These are phyloP conservation scores for Epichloe sylvatica DNA, from an alignment of 2,329 filamentous ascomycete species.

Conservation along the genomic window DNA sequence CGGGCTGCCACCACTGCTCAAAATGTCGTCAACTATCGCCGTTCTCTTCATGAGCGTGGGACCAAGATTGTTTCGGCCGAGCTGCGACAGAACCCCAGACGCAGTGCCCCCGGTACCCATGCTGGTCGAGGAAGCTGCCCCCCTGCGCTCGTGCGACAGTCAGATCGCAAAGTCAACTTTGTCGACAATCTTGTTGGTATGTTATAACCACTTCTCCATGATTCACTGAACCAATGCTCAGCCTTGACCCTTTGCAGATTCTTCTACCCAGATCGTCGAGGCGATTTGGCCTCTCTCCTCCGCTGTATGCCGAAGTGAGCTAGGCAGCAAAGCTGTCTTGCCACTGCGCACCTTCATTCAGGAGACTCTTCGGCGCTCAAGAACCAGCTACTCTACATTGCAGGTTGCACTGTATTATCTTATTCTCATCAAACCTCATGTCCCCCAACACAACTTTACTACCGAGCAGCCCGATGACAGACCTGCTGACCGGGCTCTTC, in stretches of 20 bases:
- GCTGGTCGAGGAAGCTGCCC: slow-evolving; percentile 47
- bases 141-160: slow-evolving; percentile 69
- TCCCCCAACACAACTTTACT: slow-evolving; percentile 72
- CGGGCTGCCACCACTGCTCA: slow-evolving; percentile 11
- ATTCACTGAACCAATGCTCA: slow-evolving; percentile 17
- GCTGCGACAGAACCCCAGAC: slow-evolving; percentile 50
- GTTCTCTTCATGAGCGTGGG: slow-evolving; percentile 15
- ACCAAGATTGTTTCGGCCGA: slow-evolving; percentile 40
- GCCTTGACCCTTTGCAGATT: slow-evolving; percentile 48
- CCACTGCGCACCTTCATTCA: slow-evolving; percentile 93
- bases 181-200: slow-evolving; percentile 97
- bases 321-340: slow-evolving; percentile 62
- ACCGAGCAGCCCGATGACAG: slow-evolving; percentile 69
- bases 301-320: slow-evolving; percentile 58
- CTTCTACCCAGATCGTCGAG: slow-evolving; percentile 92
- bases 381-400: slow-evolving; percentile 92
- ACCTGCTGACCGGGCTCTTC: slow-evolving; percentile 63
- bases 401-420: slow-evolving; percentile 96
- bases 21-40: slow-evolving; percentile 12
- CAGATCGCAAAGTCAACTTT: slow-evolving; percentile 85
- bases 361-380: slow-evolving; percentile 85
- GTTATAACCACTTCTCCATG: slow-evolving; percentile 27
- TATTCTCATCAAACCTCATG: slow-evolving; percentile 80
- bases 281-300: slow-evolving; percentile 92
- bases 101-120: slow-evolving; percentile 38